Conservation (phyloP, 148 eudicot species). For the Rheum nobile region DNA sequence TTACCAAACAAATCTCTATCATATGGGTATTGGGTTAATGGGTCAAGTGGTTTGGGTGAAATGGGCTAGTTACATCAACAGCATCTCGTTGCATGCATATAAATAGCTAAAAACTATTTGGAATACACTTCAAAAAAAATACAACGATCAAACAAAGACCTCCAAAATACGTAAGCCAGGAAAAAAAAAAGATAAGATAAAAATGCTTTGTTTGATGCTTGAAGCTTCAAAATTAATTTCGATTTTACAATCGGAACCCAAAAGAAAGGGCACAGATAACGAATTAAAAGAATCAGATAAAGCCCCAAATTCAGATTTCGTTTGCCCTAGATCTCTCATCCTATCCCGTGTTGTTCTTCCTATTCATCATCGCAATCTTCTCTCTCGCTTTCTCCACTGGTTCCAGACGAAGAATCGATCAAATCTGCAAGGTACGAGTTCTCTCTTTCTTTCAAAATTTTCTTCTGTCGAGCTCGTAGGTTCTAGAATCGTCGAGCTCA, state of each 20-base stretch:
- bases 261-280: conserved; percentile 5
- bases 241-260: conserved; percentile 6
- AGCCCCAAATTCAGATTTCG: not conserved
- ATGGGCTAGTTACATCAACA: not conserved
- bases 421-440: not conserved
- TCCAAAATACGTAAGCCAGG: conserved; percentile 2
- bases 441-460: not conserved
- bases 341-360: not conserved
- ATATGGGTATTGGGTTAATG: not conserved
- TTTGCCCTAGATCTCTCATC: not conserved
- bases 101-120: not conserved
- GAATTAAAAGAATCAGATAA: conserved; percentile 2
- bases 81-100: not conserved
- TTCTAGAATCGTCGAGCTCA: not conserved
- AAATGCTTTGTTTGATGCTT: conserved; percentile 4
- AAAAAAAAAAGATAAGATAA: not conserved
- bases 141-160: conserved; percentile 7
- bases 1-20: no score
- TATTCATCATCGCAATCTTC: not conserved
- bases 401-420: not conserved
- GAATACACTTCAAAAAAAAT: not conserved
- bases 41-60: not conserved
- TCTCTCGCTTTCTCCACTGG: not conserved
- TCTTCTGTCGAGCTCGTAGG: not conserved
- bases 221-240: not conserved